Base-by-base conservation (phyloP, 768 basidiomycete species). In the Auricularia cornea region DNA sequence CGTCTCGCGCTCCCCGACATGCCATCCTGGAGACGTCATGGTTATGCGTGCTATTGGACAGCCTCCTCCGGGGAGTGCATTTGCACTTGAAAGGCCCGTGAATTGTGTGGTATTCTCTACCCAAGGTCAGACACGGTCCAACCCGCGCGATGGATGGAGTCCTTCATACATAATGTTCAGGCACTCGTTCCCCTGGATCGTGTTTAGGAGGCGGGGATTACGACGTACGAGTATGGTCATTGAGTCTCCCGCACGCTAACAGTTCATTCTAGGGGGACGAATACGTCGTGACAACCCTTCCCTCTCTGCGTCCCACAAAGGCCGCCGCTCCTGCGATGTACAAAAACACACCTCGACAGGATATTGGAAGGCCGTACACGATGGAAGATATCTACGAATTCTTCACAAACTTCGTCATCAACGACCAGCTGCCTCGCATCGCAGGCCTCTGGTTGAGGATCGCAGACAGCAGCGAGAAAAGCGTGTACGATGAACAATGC, bases 121-220 rank as follows among this genome's bases (percentile, higher is more conserved):
- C 8, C 10, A 52, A 52, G 51, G 51, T 52, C 8, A 8, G 28
- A 11, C 20, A 20, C 11, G 10, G 20, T 6, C 51, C 51, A 52
- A 52, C n/a, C n/a, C n/a, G n/a, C n/a, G n/a, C n/a, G n/a, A 28
- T 6, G 8, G 12, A n/a, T 52, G 51, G 51, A 8, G 20, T 14
- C 20, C 10, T 52, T n/a, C 51, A 12, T 10, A 38, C 51, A 52
- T 6, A 52, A n/a, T 10, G 8, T 52, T 12, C 10, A 52, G 51
- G 51, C 51, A n/a, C 12, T 11, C 51, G 51, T 8, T 52, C 51
- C 10, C 51, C 51, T n/a, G 51, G 51, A 0, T 84, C 85, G 2
- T 85, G 77, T 63, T 76, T 87, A 0, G 86, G 87, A 3, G 88
- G 88, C 1, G 88, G 87, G 0, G 88, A 90, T 69, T 87, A 86